These are phyloP conservation scores for Fusarium udum DNA, from an alignment of 2,329 filamentous ascomycete species.

Conservation along the genomic window DNA sequence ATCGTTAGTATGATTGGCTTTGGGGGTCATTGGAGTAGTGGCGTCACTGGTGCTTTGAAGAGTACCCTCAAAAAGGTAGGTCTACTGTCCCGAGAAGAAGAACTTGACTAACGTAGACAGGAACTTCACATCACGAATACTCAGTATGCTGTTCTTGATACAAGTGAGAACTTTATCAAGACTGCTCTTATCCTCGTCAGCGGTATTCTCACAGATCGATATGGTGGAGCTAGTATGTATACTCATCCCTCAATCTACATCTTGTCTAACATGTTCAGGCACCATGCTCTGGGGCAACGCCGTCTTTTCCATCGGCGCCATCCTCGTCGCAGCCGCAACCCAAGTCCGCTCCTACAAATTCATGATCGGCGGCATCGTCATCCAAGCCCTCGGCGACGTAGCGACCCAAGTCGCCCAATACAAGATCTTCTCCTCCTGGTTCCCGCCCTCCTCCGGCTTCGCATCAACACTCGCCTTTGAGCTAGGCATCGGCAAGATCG, in stretches of 20 bases:
- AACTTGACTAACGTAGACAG: conserved; percentile 31
- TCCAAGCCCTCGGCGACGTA: conserved; percentile 69
- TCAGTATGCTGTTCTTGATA: conserved; percentile 66
- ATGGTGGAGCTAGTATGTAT: conserved; percentile 62
- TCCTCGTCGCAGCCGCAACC: conserved; percentile 67
- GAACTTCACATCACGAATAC: conserved; percentile 68
- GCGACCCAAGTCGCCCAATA: conserved; percentile 72
- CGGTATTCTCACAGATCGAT: conserved; percentile 65
- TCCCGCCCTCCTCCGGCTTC: conserved; percentile 68
- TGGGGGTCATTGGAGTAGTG: conserved; percentile 68
- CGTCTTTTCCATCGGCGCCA: conserved; percentile 66
- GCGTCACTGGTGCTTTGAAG: conserved; percentile 69
- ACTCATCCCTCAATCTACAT: rapidly evolving
- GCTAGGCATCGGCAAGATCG: conserved; percentile 68
- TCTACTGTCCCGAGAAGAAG: rapidly evolving
- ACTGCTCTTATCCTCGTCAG: conserved; percentile 63
- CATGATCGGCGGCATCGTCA: conserved; percentile 66
- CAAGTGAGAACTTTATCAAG: conserved; percentile 70
- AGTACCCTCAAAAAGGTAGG: conserved; percentile 65
- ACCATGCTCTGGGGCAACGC: conserved; percentile 70
- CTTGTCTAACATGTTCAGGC: conserved; percentile 35
- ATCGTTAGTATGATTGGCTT: conserved; percentile 66
- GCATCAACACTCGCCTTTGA: conserved; percentile 70
- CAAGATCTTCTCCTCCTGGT: conserved; percentile 73
- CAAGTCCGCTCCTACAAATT: conserved; percentile 65